phyloP scores from a whole-genome alignment of 1,284 basidiomycete genomes.

The Pascua guehoae region DNA sequence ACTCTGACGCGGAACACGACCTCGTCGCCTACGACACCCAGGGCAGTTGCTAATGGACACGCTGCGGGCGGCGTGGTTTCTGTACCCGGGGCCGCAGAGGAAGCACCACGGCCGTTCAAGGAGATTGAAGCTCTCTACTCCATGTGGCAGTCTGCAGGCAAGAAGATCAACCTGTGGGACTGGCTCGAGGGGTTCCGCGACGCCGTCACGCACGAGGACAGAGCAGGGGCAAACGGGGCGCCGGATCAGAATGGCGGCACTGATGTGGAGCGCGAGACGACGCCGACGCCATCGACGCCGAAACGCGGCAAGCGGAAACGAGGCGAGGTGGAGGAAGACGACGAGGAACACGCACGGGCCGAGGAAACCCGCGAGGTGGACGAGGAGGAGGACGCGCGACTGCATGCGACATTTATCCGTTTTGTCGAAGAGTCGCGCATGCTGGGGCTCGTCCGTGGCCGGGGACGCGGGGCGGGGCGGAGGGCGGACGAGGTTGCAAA shows the following conservation, averaged over 20 bases:
- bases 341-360: not conserved
- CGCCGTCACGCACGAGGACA: slow-evolving; percentile 7
- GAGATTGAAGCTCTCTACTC: slow-evolving; percentile 34
- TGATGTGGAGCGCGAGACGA: not conserved
- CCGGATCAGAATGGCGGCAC: slow-evolving; percentile 1
- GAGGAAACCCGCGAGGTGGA: not conserved
- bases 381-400: slow-evolving; percentile 27
- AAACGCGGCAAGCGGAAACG: not conserved
- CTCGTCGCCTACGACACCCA: not conserved
- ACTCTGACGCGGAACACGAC: not conserved
- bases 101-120: slow-evolving; percentile 13
- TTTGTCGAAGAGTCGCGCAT: slow-evolving; percentile 45
- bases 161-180: slow-evolving; percentile 44
- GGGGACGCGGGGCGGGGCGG: slow-evolving; percentile 25
- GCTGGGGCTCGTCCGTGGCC: slow-evolving; percentile 39
- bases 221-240: no score
- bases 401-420: slow-evolving; percentile 42
- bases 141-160: slow-evolving; percentile 37
- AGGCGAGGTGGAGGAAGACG: slow-evolving; percentile 8
- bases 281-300: not conserved
- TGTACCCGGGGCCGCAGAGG: not conserved
- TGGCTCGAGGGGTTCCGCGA: slow-evolving; percentile 42
- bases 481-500: slow-evolving; percentile 42
- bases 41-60: not conserved
- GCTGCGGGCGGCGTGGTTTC: not conserved